phyloP scores from a whole-genome alignment of 768 basidiomycete genomes.

The Cystofilobasidium bisporidii region DNA sequence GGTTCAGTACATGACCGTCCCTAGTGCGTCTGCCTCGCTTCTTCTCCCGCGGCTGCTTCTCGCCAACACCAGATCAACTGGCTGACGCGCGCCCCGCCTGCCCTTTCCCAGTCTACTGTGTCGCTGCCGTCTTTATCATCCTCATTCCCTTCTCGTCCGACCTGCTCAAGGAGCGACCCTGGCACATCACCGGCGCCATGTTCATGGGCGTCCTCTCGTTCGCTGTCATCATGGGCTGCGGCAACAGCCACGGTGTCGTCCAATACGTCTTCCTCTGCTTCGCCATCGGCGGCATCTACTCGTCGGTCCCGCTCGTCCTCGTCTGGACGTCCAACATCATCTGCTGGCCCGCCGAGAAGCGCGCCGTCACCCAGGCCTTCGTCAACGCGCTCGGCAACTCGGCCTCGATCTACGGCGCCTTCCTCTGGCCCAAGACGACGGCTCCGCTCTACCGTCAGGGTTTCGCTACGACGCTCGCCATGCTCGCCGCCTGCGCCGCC shows the following conservation, averaged over 20 bases:
- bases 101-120: constrained; percentile 25
- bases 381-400: constrained; percentile 35
- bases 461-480: constrained; percentile 34
- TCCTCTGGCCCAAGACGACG: constrained; percentile 38
- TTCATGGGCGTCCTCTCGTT: constrained; percentile 35
- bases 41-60: constrained; percentile 33
- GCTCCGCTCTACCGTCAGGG: constrained; percentile 36
- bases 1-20: constrained; percentile 39
- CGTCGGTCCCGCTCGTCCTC: constrained; percentile 34
- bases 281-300: constrained; percentile 34
- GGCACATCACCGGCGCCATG: constrained; percentile 33
- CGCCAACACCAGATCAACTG: constrained; percentile 26
- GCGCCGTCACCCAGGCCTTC: constrained; percentile 38
- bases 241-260: constrained; percentile 30
- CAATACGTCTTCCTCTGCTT: constrained; percentile 41
- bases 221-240: constrained; percentile 32
- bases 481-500: constrained; percentile 33
- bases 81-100: constrained; percentile 35
- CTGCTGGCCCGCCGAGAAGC: constrained; percentile 36
- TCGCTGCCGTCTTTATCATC: constrained; percentile 32
- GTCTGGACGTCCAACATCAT: constrained; percentile 41
- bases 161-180: constrained; percentile 35
- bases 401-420: constrained; percentile 38
- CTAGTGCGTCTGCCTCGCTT: constrained; percentile 33
- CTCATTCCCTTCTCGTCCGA: constrained; percentile 38